phyloP scores from a whole-genome alignment of 2,329 filamentous ascomycete genomes.

The Lojkania enalia region DNA sequence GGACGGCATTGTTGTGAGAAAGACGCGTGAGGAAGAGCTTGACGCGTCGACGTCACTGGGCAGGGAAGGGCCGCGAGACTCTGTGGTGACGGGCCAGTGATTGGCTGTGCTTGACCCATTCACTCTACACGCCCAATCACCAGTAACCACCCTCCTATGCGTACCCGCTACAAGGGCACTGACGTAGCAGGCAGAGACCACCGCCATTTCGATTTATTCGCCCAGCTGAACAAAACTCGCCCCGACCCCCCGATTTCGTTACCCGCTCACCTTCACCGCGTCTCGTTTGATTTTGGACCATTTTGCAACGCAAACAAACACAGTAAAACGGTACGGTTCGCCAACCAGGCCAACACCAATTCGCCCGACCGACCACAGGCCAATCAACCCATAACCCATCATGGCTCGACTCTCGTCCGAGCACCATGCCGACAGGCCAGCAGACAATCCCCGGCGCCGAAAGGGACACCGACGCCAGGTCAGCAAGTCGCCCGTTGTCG shows the following conservation, averaged over 20 bases:
- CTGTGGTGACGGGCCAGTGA: conserved; percentile 9
- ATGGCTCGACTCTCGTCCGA: conserved; percentile 43
- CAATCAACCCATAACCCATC: conserved; percentile 11
- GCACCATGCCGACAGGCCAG: conserved; percentile 41
- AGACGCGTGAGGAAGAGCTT: conserved; percentile 20
- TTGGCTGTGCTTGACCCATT: conserved; percentile 14
- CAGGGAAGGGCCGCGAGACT: conserved; percentile 3
- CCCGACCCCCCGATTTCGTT: not conserved
- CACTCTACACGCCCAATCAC: too few species aligned
- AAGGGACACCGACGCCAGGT: conserved; percentile 22
- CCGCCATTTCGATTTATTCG: not conserved
- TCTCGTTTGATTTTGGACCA: too few species aligned
- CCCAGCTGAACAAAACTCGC: too few species aligned
- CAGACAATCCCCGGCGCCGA: conserved; percentile 37
- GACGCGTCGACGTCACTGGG: conserved; percentile 35
- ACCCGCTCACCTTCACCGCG: not conserved
- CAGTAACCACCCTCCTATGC: too few species aligned
- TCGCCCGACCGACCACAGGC: conserved; percentile 25
- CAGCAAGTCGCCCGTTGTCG: conserved; percentile 22
- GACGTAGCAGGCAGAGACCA: not conserved
- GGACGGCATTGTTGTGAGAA: conserved; percentile 7
- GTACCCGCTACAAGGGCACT: too few species aligned
- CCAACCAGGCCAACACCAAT: conserved; percentile 1
- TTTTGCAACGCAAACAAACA: too few species aligned
- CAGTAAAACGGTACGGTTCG: not conserved